Evolutionary conservation across 2,329 filamentous ascomycete genomes (phyloP).

Genomic region (Keithomyces neogunnii): DNA sequence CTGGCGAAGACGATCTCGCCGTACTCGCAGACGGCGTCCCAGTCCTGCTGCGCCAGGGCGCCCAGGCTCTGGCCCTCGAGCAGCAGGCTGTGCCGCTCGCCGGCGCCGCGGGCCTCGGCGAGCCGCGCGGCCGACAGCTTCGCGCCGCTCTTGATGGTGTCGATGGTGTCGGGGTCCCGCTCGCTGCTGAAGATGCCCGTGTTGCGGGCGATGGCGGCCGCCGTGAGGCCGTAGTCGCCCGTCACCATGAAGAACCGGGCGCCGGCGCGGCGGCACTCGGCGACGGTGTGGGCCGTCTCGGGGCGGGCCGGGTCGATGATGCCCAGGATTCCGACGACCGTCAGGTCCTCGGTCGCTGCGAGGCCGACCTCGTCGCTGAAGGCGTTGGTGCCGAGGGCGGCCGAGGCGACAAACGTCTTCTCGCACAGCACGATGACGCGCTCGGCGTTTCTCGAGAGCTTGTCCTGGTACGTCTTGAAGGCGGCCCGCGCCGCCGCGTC

Average conservation of each 20-base stretch:
- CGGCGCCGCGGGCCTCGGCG: slow-evolving; percentile 12
- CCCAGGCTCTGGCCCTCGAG: slow-evolving; percentile 51
- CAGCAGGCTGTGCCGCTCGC: slow-evolving; percentile 18
- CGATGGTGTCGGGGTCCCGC: slow-evolving; percentile 31
- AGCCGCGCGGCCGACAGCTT: slow-evolving; percentile 10
- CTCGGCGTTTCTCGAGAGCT: slow-evolving; percentile 32
- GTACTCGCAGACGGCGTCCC: slow-evolving; percentile 38
- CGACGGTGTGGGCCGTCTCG: slow-evolving; percentile 32
- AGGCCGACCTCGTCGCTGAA: slow-evolving; percentile 41
- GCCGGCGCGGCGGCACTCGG: slow-evolving; percentile 33
- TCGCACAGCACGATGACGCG: slow-evolving; percentile 35
- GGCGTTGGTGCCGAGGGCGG: slow-evolving; percentile 30
- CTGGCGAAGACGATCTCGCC: slow-evolving; percentile 59
- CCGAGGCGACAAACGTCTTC: slow-evolving; percentile 20
- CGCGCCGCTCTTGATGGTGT: slow-evolving; percentile 12
- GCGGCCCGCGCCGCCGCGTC: slow-evolving; percentile 21
- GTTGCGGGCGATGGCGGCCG: slow-evolving; percentile 56
- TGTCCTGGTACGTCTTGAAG: slow-evolving; percentile 29
- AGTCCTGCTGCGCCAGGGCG: slow-evolving; percentile 39
- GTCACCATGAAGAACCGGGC: slow-evolving; percentile 41
- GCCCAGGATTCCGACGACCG: slow-evolving; percentile 42
- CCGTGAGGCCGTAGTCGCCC: slow-evolving; percentile 44
- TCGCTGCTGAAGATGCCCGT: slow-evolving; percentile 52
- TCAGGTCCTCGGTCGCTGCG: slow-evolving; percentile 31
- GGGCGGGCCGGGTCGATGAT: slow-evolving; percentile 38